These are phyloP conservation scores for Aspergillus fumigatiaffinis DNA, from an alignment of 2,329 filamentous ascomycete genomes.

Conservation along the genomic window DNA sequence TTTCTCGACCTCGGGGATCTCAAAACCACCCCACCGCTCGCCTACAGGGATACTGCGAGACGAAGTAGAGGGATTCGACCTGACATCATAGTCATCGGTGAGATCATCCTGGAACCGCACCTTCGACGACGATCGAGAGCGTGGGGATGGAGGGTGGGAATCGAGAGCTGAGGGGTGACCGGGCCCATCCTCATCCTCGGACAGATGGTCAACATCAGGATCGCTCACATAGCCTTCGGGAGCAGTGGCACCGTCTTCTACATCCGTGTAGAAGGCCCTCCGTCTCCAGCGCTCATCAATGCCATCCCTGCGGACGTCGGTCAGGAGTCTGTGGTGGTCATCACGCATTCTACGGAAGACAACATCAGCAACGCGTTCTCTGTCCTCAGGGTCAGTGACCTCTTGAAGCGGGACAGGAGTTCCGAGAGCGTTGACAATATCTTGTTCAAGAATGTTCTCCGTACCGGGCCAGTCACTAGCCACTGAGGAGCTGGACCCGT, in stretches of 20 bases:
- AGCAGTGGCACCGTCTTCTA: slow-evolving; percentile 70
- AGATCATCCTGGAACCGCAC: slow-evolving; percentile 70
- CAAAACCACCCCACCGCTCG: slow-evolving; percentile 72
- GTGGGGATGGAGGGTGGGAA: slow-evolving; percentile 44
- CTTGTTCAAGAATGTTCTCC: slow-evolving; percentile 37
- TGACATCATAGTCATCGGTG: slow-evolving; percentile 63
- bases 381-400: slow-evolving; percentile 40
- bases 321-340: slow-evolving; percentile 34
- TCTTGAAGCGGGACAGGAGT: slow-evolving; percentile 39
- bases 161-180: slow-evolving; percentile 25
- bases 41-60: slow-evolving; percentile 63
- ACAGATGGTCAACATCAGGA: slow-evolving; percentile 38
- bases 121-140: slow-evolving; percentile 73
- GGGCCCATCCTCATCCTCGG: slow-evolving; percentile 56
- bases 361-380: slow-evolving; percentile 37
- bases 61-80: slow-evolving; percentile 69
- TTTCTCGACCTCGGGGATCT: slow-evolving; percentile 73
- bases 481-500: slow-evolving; percentile 24
- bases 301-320: slow-evolving; percentile 36
- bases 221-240: slow-evolving; percentile 57
- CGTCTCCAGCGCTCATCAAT: slow-evolving; percentile 71
- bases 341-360: slow-evolving; percentile 37
- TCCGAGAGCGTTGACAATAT: slow-evolving; percentile 42
- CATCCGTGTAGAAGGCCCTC: slow-evolving; percentile 76
- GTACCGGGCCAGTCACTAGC: slow-evolving; percentile 36